Base-by-base conservation (phyloP, 805 yeast genomes). In the Citeromyces matritensis region DNA sequence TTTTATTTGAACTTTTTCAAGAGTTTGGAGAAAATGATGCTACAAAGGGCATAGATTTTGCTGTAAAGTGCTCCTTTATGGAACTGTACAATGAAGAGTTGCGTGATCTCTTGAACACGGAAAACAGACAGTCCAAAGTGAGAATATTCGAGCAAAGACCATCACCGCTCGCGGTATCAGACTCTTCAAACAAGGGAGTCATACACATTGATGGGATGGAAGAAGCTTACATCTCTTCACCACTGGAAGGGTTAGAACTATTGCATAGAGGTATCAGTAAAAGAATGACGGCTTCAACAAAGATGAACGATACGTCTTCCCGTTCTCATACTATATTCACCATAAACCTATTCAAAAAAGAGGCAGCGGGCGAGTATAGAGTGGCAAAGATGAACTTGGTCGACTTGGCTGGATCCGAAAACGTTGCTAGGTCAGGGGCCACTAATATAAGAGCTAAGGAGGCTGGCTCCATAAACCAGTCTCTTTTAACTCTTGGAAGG, bases 331-430 rank as follows among this genome's bases (percentile, higher is more conserved):
- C 88, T 1, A 73, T 80, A 4, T 79, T 80, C 49, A 71, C 85
- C 2, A 62, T 80, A 19, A 65, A 63, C 29, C 50, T 80, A 23
- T 68, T 65, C 44, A 69, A 61, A 42, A 63, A 62, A 35, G 43
- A 45, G 15, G 33, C 35, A 57, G 68, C 31, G 51, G 60, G 51
- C 24, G 49, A 45, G 27, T 55, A 50, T 30, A 45, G 46, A 11
- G 40, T 39, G 28, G 48, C 58, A 5, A 55, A 55, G 34, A 41
- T 54, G 49, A 83, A 85, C 46, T 57, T 85, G 14, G 97, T 88
- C 5, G 97, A 88, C 56, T 61, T 88, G 39, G 98, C 97, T 0
- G 97, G 98, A 1, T 81, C 94, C 4, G 98, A 88, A 49, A 86
- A 86, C 48, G 77, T 88, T 33, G 69, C 62, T 39, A 61, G 84